phyloP scores from a whole-genome alignment of 495 filamentous ascomycete genomes.

The Podospora sp. region DNA sequence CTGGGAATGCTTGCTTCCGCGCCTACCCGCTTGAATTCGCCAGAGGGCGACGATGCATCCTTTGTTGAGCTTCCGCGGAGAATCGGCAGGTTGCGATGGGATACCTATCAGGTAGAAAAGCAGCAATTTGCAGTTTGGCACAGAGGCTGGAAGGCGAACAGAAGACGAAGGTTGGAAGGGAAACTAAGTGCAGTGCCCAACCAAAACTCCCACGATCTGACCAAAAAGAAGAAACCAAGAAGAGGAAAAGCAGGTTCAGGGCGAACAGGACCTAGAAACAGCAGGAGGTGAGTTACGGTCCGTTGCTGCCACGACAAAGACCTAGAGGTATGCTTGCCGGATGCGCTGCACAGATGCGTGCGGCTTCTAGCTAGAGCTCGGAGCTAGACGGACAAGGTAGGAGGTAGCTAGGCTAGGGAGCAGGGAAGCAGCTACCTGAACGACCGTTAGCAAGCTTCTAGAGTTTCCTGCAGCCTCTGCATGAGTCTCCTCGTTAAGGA shows the following conservation, averaged over 20 bases:
- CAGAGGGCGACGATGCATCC: neutral
- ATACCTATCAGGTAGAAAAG: neutral
- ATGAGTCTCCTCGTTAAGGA: neutral
- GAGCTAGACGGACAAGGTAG: neutral
- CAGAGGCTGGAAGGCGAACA: too few species aligned
- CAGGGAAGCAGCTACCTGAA: neutral
- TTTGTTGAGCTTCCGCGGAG: neutral
- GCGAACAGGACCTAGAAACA: neutral
- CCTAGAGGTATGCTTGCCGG: neutral
- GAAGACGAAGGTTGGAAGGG: neutral
- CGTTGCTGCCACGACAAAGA: conserved; percentile 4
- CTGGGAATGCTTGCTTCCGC: conserved; percentile 4
- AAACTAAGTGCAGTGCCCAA: neutral
- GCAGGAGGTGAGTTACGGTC: neutral
- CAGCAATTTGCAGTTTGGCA: neutral
- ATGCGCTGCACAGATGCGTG: conserved; percentile 6
- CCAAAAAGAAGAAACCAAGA: neutral
- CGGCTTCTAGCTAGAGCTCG: neutral
- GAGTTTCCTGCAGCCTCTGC: conserved; percentile 5
- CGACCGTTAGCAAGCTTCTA: neutral
- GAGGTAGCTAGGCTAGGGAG: neutral
- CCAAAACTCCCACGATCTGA: neutral
- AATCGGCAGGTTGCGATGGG: neutral
- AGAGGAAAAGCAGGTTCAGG: neutral
- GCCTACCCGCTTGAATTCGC: neutral